Evolutionary conservation across 352 stramenopile genomes (phyloP), one percentile per base, ranked within the genome.

Genomic region (Globisporangium rhizosaccharum): DNA sequence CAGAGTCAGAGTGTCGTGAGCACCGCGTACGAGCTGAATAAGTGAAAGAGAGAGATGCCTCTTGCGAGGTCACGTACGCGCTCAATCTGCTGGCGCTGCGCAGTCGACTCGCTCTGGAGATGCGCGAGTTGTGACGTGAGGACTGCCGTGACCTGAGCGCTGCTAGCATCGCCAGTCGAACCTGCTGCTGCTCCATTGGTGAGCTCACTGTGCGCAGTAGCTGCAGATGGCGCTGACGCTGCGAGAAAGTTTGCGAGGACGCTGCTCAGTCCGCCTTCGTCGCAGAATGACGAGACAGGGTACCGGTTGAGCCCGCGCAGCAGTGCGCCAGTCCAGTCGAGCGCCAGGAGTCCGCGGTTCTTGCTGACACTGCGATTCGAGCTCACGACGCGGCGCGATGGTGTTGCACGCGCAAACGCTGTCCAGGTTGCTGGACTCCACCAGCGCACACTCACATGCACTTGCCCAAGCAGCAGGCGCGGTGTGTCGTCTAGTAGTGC

Each of bases 301-400:
- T 90, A 74, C 9, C 84, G 79, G 28, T 88, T 89, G 15, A 93
- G 67, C 5, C 84, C 84, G 12, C 84, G 79, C 51, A 75, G 69
- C 23, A 93, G 47, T 7, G 84, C 79, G 5, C 78, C 78, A 49
- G 85, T 84, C 84, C 84, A 93, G 52, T 70, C 65, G 33, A 76
- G 70, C 45, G 51, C 52, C 28, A 65, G 59, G 12, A 80, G 66
- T 26, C 65, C 65, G 26, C 56, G 57, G 33, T 53, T 58, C 50
- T 68, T 73, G 45, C 53, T 56, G 18, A 73, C 54, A 7, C 61
- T 73, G 18, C 81, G 73, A 25, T 93, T 93, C 1, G 79, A 87
- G 56, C 79, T 84, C 52, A 93, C 64, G 25, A 91, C 63, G n/a
- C 81, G 76, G 53, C 83, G 66, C 37, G 47, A 56, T 1, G 65